Conservation (phyloP, 495 filamentous ascomycete species). For the Xylaria acuta region DNA sequence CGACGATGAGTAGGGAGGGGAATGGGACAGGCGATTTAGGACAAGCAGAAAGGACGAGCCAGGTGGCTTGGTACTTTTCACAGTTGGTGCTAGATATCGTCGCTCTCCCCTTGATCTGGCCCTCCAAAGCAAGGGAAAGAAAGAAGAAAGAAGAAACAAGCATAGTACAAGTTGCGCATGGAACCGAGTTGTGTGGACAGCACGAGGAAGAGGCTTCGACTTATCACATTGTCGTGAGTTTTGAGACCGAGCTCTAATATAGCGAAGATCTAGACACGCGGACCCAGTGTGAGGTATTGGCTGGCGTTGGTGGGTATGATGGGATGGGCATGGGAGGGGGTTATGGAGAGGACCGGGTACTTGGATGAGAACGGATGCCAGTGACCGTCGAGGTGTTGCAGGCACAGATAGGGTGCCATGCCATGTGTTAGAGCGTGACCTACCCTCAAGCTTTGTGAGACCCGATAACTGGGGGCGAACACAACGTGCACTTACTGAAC, state of each 20-base stretch:
- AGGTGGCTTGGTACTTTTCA: not conserved
- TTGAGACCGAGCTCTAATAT: not conserved
- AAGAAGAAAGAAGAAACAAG: not conserved
- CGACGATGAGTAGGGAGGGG: constrained; percentile 20
- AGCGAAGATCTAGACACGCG: not conserved
- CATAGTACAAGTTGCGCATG: not conserved
- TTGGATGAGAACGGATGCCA: constrained; percentile 1
- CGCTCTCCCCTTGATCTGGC: not conserved
- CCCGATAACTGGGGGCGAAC: constrained; percentile 12
- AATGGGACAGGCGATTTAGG: constrained; percentile 22
- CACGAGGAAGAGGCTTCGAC: not conserved
- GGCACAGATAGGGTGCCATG: not conserved
- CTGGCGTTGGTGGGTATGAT: not conserved
- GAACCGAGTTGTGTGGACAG: not conserved
- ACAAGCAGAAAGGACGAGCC: constrained; percentile 19
- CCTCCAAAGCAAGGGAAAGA: not conserved
- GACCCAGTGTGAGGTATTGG: not conserved
- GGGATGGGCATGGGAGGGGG: not conserved
- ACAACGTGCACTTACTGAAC: constrained; percentile 4
- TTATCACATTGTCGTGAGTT: not conserved
- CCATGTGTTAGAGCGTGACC: not conserved
- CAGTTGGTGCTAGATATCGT: not conserved
- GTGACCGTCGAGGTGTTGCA: not conserved
- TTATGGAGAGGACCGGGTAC: constrained; percentile 3
- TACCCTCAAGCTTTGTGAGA: constrained; percentile 9